phyloP scores from a whole-genome alignment of 139 green algal genomes.

The Asterochloris sp. region DNA sequence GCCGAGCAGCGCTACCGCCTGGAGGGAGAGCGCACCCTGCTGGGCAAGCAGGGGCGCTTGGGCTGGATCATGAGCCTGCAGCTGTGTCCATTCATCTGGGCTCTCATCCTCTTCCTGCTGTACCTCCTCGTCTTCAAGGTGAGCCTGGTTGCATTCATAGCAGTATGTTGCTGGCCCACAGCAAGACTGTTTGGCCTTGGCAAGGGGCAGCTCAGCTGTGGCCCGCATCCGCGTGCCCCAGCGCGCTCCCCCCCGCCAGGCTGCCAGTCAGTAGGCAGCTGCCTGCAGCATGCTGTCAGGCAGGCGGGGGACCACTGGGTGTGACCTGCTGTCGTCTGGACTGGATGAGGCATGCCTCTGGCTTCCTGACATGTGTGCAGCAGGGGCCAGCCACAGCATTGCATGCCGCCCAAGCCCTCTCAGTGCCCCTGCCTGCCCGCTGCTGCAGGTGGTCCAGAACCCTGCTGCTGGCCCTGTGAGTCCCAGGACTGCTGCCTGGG shows the following conservation, averaged over 20 bases:
- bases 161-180: no score
- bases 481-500: conserved; percentile 14
- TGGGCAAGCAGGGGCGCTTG: conserved; percentile 46
- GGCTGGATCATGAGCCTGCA: conserved; percentile 59
- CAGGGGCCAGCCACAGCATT: no score
- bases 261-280: no score
- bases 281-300: no score
- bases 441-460: conserved; percentile 31
- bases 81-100: conserved; percentile 81
- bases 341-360: no score
- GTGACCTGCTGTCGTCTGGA: no score
- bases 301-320: no score
- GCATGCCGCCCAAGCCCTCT: no score
- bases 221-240: no score
- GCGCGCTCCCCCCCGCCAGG: background rate
- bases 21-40: conserved; percentile 25
- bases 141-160: background rate
- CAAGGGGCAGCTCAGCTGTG: no score
- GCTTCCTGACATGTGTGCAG: no score
- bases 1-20: conserved; percentile 50
- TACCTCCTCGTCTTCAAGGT: conserved; percentile 62
- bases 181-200: background rate
- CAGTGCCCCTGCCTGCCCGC: background rate
- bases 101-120: conserved; percentile 66
- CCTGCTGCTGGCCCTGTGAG: conserved; percentile 8